A percentile compares a stretch with the other conserved stretches of the same genome.
Conservation (phyloP, 129 eudicot genomes). For the Chrysanthemum makinoi region DNA sequence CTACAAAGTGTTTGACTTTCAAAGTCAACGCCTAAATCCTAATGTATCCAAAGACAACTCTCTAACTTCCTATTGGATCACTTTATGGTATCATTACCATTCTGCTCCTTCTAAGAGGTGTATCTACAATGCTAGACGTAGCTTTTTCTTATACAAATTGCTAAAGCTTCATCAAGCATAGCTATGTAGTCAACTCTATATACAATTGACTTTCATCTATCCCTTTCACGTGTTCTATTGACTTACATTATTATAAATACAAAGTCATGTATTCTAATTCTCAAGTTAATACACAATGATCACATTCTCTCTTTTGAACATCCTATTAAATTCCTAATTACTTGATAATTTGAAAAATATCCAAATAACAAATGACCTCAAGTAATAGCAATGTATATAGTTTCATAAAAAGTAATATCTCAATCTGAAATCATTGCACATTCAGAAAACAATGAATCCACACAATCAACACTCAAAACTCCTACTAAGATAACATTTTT, state of each 20-base stretch:
- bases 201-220: neutral
- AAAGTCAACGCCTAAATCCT: too few relatives aligned
- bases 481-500: neutral
- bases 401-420: constrained; percentile 5
- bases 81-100: neutral
- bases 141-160: neutral
- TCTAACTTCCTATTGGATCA: neutral
- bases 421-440: neutral
- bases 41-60: neutral
- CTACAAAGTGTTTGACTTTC: too few relatives aligned
- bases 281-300: neutral
- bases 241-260: neutral
- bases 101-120: neutral
- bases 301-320: neutral
- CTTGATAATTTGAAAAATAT: neutral
- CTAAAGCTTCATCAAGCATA: neutral
- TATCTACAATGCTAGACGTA: neutral
- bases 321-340: neutral
- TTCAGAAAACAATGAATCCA: constrained; percentile 2
- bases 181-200: neutral
- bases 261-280: neutral
- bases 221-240: neutral
- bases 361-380: neutral
- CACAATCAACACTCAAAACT: constrained; percentile 5
- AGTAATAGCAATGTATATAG: neutral